Conservation (phyloP, 2,329 filamentous ascomycete species). For the Sporothrix euskadiensis region DNA sequence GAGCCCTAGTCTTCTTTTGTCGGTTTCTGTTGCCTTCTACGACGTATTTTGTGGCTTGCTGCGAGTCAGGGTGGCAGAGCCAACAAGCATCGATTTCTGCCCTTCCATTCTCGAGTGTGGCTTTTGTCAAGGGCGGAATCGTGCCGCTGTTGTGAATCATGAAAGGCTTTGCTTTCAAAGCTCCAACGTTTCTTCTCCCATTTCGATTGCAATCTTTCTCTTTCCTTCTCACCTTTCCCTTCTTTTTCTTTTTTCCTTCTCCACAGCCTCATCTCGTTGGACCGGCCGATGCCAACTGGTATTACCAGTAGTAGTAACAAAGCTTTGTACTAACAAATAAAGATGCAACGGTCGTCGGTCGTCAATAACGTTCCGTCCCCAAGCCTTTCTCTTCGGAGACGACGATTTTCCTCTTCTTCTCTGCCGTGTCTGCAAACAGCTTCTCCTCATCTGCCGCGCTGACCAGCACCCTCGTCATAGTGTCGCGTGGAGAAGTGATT, state of each 20-base stretch:
- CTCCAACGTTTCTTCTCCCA: not conserved
- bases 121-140: not conserved
- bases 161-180: not conserved
- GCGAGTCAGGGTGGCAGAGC: not conserved
- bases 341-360: not conserved
- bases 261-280: not conserved
- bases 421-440: constrained; percentile 1
- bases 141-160: not conserved
- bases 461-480: not conserved
- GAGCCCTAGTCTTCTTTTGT: not conserved
- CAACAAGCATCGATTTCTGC: not conserved
- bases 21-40: not conserved
- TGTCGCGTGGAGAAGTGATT: not conserved
- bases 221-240: not conserved
- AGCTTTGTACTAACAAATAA: not conserved
- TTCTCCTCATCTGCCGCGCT: not conserved
- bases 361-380: not conserved
- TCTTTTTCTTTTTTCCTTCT: not conserved
- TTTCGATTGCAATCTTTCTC: not conserved
- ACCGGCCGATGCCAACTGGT: not conserved
- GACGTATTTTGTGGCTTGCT: constrained; percentile 12
- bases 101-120: not conserved
- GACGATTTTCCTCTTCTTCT: not conserved
- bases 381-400: too few species aligned
- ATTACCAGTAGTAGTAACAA: not conserved